Base-by-base conservation (phyloP, 2,329 filamentous ascomycete species). In the Pseudomassariella vexata region DNA sequence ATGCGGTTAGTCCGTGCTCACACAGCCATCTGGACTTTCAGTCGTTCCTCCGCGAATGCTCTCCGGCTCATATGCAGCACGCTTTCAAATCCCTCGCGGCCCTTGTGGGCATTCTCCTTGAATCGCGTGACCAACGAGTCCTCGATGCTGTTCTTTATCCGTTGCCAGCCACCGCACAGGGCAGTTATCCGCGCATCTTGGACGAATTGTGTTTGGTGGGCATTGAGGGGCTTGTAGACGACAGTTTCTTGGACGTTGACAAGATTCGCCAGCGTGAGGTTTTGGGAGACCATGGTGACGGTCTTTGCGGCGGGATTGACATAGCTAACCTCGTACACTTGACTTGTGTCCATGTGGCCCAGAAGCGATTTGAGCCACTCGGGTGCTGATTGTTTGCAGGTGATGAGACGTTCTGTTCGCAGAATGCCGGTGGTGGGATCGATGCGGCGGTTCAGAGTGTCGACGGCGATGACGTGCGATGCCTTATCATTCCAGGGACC, bases 401-500 rank as follows among this genome's bases (percentile, higher is more conserved):
- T 76, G 57, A 79, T 79, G 45, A 79, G 66, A 25, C 74, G 72
- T 48, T 78, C 74, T 18, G 73, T 78, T 41, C 72, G 70, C 36
- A 79, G 68, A 50, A 79, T 73, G 45, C 74, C 74, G 9, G 74
- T 77, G 15, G 54, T 55, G 2, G 66, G 56, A 48, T 78, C 71
- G 57, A 79, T 66, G 30, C 47, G 46, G 27, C 92, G 85, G 32
- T 79, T 82, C 49, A 98, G 64, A 10, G 90, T 96, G 66, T 98
- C 92, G 52, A 96, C 92, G 46, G 87, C 89, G 45, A 94, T 79
- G 46, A 98, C 92, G 62, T 98, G 92, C 24, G 88, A 86, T n/a
- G 85, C 89, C 66, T 95, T 92, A 60, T 95, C 85, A 68, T 98
- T 98, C 90, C 92, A 96, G 14, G 90, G 90, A 53, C 87, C 94